Percentiles rank a stretch among this genome's conserved stretches.
phyloP scores from a whole-genome alignment of 768 basidiomycete genomes.

The Xerocomellus chrysenteron region DNA sequence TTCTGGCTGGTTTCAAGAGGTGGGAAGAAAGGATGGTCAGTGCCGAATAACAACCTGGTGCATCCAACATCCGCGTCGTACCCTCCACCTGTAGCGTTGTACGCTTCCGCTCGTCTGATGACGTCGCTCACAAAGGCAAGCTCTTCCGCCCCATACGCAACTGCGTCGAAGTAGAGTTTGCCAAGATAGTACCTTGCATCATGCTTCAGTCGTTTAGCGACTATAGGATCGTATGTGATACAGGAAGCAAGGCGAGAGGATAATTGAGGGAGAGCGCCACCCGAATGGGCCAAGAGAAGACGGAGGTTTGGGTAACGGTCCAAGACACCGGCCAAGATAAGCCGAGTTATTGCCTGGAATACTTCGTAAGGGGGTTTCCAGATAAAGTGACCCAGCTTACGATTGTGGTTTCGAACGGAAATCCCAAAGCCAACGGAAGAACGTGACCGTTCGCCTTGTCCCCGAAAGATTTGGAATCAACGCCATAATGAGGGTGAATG shows the following conservation, averaged over 20 bases:
- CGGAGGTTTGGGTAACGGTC: slow-evolving; percentile 77
- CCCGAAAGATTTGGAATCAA: slow-evolving; percentile 73
- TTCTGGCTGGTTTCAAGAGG: slow-evolving; percentile 65
- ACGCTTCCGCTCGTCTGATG: slow-evolving; percentile 58
- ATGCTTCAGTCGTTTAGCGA: slow-evolving; percentile 69
- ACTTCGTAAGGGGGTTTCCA: slow-evolving; percentile 5
- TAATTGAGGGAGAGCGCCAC: slow-evolving; percentile 78
- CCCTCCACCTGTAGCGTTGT: slow-evolving; percentile 37
- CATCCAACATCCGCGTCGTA: slow-evolving; percentile 45
- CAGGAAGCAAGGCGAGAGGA: slow-evolving; percentile 85
- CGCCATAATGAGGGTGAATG: slow-evolving; percentile 85
- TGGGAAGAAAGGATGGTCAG: slow-evolving; percentile 91
- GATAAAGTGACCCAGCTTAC: slow-evolving; percentile 42
- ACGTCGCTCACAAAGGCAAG: slow-evolving; percentile 74
- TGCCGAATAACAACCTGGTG: slow-evolving; percentile 72
- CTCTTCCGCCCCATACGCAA: slow-evolving; percentile 87
- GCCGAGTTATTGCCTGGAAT: slow-evolving; percentile 62
- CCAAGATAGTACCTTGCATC: slow-evolving; percentile 85
- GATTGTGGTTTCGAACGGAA: slow-evolving; percentile 88
- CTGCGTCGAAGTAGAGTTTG: slow-evolving; percentile 78
- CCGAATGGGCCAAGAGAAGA: slow-evolving; percentile 83
- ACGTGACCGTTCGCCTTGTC: slow-evolving; percentile 82
- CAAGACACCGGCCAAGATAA: slow-evolving; percentile 78
- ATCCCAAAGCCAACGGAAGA: slow-evolving; percentile 81
- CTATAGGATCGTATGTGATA: slow-evolving; percentile 80